phyloP scores from a whole-genome alignment of 768 basidiomycete genomes.

The Fibroporia radiculosa region DNA sequence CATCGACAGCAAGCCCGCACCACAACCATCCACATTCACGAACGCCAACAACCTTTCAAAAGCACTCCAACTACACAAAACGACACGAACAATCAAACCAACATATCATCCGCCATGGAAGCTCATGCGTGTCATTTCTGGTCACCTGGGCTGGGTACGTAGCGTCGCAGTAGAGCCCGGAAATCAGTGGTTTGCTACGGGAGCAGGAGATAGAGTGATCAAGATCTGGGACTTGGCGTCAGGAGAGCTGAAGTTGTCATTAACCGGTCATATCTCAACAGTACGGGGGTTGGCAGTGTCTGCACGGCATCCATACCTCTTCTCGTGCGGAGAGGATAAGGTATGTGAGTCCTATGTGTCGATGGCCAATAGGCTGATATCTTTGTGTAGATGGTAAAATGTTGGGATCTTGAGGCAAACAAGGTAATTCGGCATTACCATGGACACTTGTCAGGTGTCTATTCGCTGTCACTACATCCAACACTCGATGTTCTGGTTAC shows the following conservation, averaged over 20 bases:
- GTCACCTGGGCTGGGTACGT: conserved; percentile 97
- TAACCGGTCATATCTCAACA: conserved; percentile 97
- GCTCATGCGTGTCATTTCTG: conserved; percentile 91
- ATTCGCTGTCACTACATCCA: conserved; percentile 85
- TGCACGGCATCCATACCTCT: conserved; percentile 89
- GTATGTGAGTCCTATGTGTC: conserved; percentile 30
- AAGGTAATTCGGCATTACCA: conserved; percentile 99
- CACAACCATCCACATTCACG: conserved; percentile 63
- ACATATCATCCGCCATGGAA: conserved; percentile 97
- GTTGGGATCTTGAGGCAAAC: conserved; percentile 98
- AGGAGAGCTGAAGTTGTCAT: conserved; percentile 92
- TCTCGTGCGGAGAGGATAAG: conserved; percentile 98
- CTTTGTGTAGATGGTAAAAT: conserved; percentile 86
- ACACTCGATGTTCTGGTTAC: conserved; percentile 95
- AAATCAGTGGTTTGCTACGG: conserved; percentile 97
- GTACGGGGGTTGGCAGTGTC: conserved; percentile 93
- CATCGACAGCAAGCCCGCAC: conserved; percentile 66
- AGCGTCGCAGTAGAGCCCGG: conserved; percentile 95
- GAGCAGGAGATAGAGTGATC: conserved; percentile 95
- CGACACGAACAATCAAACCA: conserved; percentile 88
- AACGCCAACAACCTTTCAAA: conserved; percentile 69
- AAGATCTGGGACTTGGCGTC: conserved; percentile 99
- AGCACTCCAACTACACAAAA: conserved; percentile 88
- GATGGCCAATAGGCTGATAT: background rate
- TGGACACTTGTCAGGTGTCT: conserved; percentile 97